Base-by-base conservation (phyloP, 1,284 basidiomycete genomes). In the Stereum hirsutum region DNA sequence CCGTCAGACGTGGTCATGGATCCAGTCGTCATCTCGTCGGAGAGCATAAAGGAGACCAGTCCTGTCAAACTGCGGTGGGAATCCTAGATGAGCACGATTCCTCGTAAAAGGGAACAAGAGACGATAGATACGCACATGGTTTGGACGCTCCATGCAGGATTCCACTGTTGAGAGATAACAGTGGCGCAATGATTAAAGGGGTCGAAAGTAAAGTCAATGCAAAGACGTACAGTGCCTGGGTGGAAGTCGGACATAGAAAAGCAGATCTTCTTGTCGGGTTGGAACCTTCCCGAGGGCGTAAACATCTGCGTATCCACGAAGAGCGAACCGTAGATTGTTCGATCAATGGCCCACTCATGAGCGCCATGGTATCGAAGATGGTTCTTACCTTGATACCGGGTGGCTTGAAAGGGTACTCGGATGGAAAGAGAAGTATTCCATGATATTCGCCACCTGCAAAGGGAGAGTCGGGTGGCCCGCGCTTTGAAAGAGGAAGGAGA, bases 171-270 rank as follows among this genome's bases (percentile, higher is more conserved):
- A 41, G 5, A 48, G 49, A 35, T 24, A 48, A 46, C 32, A 26
- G 50, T 38, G 43, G 47, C 41, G 17, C 14, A 28, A 21, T 32
- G 25, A 6, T 1, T 40, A 33, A 41, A 30, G 20, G 38, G 28
- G 28, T 23, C 7, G 19, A 21, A 34, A 36, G 44, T 26, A 27
- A 27, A 15, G 17, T n/a, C n/a, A n/a, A n/a, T n/a, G n/a, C n/a
- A n/a, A n/a, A 10, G 6, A 75, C 88, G 63, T 55, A 92, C 91
- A 42, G 84, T 78, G 50, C 88, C 88, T 1, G 90, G 89, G 55
- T 93, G 89, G 60, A 90, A 97, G 59, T 92, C 89, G 3, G 90
- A 93, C 90, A 94, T 94, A 30, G 89, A 92, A 66, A 93, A 93
- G 59, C 90, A 95, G 51, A 97, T 97, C 74, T 93, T 94, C 66